Evolutionary conservation across 2,329 filamentous ascomycete species (phyloP).

Genomic region (Talaromyces sp.): DNA sequence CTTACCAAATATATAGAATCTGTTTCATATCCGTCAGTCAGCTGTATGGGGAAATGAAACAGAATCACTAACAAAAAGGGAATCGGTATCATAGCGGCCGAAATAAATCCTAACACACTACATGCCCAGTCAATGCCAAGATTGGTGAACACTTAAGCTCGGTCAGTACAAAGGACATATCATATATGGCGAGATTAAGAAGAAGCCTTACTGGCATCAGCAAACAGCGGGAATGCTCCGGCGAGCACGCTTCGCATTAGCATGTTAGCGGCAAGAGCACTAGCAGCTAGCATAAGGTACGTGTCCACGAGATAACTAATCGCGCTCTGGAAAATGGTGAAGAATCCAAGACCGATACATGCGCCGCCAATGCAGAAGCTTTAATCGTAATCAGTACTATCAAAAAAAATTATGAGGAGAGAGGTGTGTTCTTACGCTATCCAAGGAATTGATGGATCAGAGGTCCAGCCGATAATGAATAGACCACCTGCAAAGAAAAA

Average conservation of each 20-base stretch:
- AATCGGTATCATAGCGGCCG: conserved; percentile 9
- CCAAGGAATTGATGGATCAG: conserved; percentile 4
- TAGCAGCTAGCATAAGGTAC: conserved; percentile 1
- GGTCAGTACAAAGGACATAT: background rate
- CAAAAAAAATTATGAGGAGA: too few species aligned
- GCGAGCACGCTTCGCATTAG: background rate
- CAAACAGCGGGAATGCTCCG: conserved; percentile 4
- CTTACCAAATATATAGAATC: conserved; percentile 5
- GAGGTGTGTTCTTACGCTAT: background rate
- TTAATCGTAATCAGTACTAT: background rate
- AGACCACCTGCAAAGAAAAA: conserved; percentile 16
- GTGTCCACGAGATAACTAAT: conserved; percentile 3
- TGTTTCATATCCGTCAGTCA: background rate
- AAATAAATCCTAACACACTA: conserved; percentile 2
- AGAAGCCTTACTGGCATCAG: conserved; percentile 1
- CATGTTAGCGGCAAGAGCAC: conserved; percentile 12
- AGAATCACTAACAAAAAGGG: background rate
- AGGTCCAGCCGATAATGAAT: conserved; percentile 11
- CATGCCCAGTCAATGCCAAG: conserved; percentile 9
- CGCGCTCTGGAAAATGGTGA: conserved; percentile 9
- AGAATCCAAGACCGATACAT: conserved; percentile 9
- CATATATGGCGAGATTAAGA: background rate
- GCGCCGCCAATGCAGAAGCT: conserved; percentile 2
- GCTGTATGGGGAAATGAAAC: background rate
- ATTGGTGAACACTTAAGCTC: conserved; percentile 1